phyloP scores from a whole-genome alignment of 163 green algal species.

The Volvox carteri region DNA sequence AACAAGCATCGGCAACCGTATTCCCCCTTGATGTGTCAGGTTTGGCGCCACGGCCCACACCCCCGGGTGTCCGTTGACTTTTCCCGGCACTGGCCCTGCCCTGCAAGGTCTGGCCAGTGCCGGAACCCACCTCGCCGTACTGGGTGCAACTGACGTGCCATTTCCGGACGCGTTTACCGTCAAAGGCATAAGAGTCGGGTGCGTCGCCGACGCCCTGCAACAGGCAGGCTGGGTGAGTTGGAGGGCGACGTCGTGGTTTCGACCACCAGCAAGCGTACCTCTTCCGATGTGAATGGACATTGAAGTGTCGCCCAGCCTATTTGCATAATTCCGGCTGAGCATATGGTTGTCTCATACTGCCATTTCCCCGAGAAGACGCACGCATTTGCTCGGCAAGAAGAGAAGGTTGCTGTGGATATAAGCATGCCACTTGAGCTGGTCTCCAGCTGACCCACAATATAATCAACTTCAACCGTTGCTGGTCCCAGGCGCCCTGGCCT shows the following conservation, averaged over 20 bases:
- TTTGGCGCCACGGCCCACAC: no score
- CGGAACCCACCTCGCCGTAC: constrained; percentile 70
- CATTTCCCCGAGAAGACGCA: constrained; percentile 88
- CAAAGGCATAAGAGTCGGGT: constrained; percentile 89
- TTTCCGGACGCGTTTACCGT: constrained; percentile 85
- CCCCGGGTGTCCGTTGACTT: no score
- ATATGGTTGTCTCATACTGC: constrained; percentile 93
- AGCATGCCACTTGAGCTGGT: neutral
- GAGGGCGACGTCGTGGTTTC: neutral
- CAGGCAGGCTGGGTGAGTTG: neutral
- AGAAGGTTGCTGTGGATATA: constrained; percentile 80
- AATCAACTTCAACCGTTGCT: neutral
- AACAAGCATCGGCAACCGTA: no score
- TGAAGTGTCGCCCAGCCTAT: constrained; percentile 86
- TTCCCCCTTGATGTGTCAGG: no score
- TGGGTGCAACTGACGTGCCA: constrained; percentile 71
- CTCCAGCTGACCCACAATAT: neutral
- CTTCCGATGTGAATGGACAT: constrained; percentile 89
- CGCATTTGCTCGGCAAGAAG: constrained; percentile 76
- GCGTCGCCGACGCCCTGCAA: constrained; percentile 92
- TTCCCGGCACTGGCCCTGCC: no score
- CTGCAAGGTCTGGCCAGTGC: no score
- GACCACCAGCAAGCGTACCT: constrained; percentile 3
- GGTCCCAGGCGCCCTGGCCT: constrained; percentile 30
- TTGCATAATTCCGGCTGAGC: constrained; percentile 86